These are phyloP conservation scores for Calonectria hawksworthii DNA, from an alignment of 2,329 filamentous ascomycete genomes.

Conservation along the genomic window DNA sequence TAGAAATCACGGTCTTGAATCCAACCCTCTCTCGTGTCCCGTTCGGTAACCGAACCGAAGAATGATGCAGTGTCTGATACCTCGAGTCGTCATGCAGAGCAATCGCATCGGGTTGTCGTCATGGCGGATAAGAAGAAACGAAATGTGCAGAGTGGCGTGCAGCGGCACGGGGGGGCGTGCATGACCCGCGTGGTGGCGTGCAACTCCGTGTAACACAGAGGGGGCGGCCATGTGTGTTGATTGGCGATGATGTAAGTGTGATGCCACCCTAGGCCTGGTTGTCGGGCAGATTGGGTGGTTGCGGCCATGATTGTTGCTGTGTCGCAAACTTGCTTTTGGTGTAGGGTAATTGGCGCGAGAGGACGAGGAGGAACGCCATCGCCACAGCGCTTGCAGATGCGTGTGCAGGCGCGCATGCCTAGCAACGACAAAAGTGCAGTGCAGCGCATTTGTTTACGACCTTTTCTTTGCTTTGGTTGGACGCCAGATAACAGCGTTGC, in stretches of 20 bases:
- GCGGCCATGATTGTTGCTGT: not conserved
- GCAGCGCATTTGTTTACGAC: not conserved
- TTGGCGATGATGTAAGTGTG: conserved; percentile 3
- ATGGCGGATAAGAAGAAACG: not conserved
- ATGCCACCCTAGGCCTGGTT: not conserved
- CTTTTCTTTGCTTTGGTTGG: not conserved
- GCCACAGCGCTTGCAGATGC: not conserved
- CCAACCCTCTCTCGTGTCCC: not conserved
- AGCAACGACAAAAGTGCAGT: not conserved
- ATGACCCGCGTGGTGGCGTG: conserved; percentile 7
- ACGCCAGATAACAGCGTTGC: not conserved
- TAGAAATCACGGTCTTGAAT: conserved; percentile 41
- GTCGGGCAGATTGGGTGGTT: not conserved
- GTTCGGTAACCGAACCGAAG: not conserved
- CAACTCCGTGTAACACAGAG: not conserved
- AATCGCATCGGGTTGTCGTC: no score
- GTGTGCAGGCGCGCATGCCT: not conserved
- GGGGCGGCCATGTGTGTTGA: not conserved
- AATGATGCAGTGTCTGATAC: not conserved
- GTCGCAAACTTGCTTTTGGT: not conserved
- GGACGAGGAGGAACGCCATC: not conserved
- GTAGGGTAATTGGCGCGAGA: not conserved
- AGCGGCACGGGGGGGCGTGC: not conserved
- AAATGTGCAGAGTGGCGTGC: conserved; percentile 15
- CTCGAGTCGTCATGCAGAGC: not conserved